Evolutionary conservation across 768 basidiomycete genomes (phyloP).

Genomic region (Saitozyma sp.): DNA sequence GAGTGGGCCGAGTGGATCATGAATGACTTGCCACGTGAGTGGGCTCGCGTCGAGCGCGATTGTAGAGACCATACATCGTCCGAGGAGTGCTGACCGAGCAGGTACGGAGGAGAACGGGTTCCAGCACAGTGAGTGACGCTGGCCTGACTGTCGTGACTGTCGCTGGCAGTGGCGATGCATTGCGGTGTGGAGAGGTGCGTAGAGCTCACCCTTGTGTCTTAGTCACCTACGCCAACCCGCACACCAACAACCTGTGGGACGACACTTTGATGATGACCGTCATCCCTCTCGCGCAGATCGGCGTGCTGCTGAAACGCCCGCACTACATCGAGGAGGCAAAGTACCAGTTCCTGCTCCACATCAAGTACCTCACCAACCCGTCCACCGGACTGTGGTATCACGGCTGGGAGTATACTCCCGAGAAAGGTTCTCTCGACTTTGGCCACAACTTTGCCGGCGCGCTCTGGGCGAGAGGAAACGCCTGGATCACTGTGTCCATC

Average conservation of each 20-base stretch:
- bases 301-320: slow-evolving; percentile 57
- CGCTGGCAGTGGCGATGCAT: not conserved
- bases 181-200: too few relatives aligned
- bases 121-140: slow-evolving; percentile 42
- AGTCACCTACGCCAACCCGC: slow-evolving; percentile 44
- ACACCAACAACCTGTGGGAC: slow-evolving; percentile 58
- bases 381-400: slow-evolving; percentile 49
- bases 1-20: slow-evolving; percentile 56
- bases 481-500: slow-evolving; percentile 53
- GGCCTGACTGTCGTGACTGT: not conserved
- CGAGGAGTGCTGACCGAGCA: not conserved
- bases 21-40: slow-evolving; percentile 53
- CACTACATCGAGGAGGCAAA: slow-evolving; percentile 60
- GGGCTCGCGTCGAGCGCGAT: too few relatives aligned
- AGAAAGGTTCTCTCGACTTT: not conserved
- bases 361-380: slow-evolving; percentile 46
- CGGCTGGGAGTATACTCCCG: slow-evolving; percentile 43
- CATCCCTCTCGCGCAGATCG: slow-evolving; percentile 61
- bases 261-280: slow-evolving; percentile 63
- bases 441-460: slow-evolving; percentile 54
- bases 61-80: not conserved
- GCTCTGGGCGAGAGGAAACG: slow-evolving; percentile 62
- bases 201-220: not conserved
- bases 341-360: slow-evolving; percentile 48
- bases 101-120: slow-evolving; percentile 40